A percentile compares a stretch with the other conserved stretches of the same genome.
Evolutionary conservation across 306 rosid genomes (phyloP).

Genomic region (Quillaja saponaria): DNA sequence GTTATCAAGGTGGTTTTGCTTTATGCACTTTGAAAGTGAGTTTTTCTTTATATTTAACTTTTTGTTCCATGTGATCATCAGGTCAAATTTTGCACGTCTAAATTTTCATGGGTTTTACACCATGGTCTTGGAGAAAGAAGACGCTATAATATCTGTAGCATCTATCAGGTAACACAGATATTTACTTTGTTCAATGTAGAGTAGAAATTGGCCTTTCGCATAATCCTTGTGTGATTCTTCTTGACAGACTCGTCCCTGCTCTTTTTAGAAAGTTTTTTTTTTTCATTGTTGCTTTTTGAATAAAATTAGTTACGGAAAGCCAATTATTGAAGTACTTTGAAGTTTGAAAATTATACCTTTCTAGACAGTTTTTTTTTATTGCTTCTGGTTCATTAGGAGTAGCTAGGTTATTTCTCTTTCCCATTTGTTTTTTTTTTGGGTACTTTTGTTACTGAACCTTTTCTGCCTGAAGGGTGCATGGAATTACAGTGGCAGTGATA

Average conservation of each 20-base stretch:
- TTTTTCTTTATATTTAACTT: conserved; percentile 16
- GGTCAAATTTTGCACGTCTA: conserved; percentile 94
- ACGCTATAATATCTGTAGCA: conserved; percentile 82
- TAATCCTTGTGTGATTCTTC: too few relatives aligned
- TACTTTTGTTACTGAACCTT: conserved; percentile 19
- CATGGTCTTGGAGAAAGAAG: conserved; percentile 83
- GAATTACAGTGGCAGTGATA: conserved; percentile 66
- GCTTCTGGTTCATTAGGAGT: conserved; percentile 12
- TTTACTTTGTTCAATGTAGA: conserved; percentile 22
- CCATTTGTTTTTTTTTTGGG: conserved; percentile 17
- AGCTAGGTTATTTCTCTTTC: conserved; percentile 8
- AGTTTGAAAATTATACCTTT: conserved; percentile 4
- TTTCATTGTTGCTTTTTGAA: conserved; percentile 20
- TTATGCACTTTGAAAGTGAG: background rate
- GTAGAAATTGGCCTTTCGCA: conserved; percentile 13
- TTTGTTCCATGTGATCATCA: conserved; percentile 38
- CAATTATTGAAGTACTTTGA: conserved; percentile 4
- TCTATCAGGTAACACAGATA: conserved; percentile 68
- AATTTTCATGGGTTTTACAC: conserved; percentile 93
- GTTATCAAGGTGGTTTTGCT: background rate
- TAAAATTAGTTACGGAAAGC: conserved; percentile 1
- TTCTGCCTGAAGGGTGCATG: conserved; percentile 72
- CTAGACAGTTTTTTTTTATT: conserved; percentile 14
- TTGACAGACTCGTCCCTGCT: background rate
- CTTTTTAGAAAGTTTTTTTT: conserved; percentile 3